Evolutionary conservation across 2,329 filamentous ascomycete species (phyloP), one percentile per base, ranked within the genome.

Genomic region (Ophiostoma sp.): DNA sequence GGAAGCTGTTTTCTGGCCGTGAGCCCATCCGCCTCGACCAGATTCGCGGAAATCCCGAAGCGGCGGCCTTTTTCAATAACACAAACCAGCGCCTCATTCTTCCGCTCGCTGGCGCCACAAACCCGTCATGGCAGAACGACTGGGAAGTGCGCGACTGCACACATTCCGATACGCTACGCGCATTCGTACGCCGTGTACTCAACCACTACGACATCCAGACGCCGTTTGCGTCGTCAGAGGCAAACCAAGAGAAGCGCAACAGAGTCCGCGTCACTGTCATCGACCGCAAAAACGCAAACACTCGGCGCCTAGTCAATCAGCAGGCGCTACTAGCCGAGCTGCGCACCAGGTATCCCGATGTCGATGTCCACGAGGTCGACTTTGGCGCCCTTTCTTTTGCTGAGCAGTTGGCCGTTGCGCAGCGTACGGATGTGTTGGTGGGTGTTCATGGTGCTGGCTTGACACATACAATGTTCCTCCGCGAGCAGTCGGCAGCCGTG

Each of bases 401-500:
- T 0, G 75, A 80, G 44, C 81, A 83, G 73, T 68, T 82, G 4
- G 70, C 71, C 17, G 60, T 80, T 1, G 75, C 76, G 7, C 77
- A 74, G 7, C 73, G 74, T 17, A 81, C 81, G 0, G 80, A 82
- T 71, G 72, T 83, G 17, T 75, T 83, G 8, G 77, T 81, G 10
- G 81, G 80, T 41, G 77, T 81, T 2, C 81, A 83, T 73, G 81
- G 81, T 64, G 80, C 80, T 0, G 81, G 80, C 0, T 74, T 83
- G 20, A 80, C 80, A 4, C 80, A 83, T 71, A 73, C 74, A 2
- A 78, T 83, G 73, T 83, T 82, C 69, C 74, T 82, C 70, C 77
- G 73, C 0, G 74, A 76, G 39, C 74, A 75, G 4, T 75, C 75
- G 1, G 74, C 74, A 3, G 77, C 77, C 31, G 74, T 83, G 5